Conservation (phyloP, 2,329 filamentous ascomycete genomes). For the Zymoseptoria brevis region DNA sequence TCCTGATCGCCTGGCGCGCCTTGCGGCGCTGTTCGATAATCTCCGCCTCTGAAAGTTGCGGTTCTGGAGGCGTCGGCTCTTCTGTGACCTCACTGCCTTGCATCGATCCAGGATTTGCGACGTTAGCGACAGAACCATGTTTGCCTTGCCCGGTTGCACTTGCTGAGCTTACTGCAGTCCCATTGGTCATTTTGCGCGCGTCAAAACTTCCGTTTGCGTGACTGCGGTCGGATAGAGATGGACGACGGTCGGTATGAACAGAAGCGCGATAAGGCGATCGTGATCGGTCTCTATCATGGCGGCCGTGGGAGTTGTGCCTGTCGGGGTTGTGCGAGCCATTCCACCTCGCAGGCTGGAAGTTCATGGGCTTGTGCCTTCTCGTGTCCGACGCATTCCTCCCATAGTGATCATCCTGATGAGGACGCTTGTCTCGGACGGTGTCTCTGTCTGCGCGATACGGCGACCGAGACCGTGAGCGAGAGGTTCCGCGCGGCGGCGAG, state of each 20-base stretch:
- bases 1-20: conserved; percentile 74
- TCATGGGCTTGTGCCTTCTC: conserved; percentile 46
- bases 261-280: conserved; percentile 21
- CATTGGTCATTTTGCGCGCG: conserved; percentile 2
- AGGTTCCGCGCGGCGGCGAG: conserved; percentile 3
- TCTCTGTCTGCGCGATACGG: conserved; percentile 22
- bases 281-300: conserved; percentile 17
- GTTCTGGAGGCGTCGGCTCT: conserved; percentile 23
- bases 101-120: neutral
- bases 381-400: conserved; percentile 46
- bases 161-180: neutral
- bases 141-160: conserved; percentile 6
- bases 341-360: conserved; percentile 6
- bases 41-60: conserved; percentile 66
- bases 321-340: conserved; percentile 1
- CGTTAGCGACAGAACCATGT: neutral
- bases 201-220: conserved; percentile 6
- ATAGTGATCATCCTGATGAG: conserved; percentile 54
- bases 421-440: conserved; percentile 53
- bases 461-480: conserved; percentile 24
- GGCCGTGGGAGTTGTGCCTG: conserved; percentile 5
- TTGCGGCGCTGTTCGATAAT: conserved; percentile 79
- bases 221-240: conserved; percentile 7
- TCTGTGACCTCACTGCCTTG: conserved; percentile 42
- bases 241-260: conserved; percentile 3